phyloP scores from a whole-genome alignment of 2,329 filamentous ascomycete genomes.

The Calonectria multiphialidica region DNA sequence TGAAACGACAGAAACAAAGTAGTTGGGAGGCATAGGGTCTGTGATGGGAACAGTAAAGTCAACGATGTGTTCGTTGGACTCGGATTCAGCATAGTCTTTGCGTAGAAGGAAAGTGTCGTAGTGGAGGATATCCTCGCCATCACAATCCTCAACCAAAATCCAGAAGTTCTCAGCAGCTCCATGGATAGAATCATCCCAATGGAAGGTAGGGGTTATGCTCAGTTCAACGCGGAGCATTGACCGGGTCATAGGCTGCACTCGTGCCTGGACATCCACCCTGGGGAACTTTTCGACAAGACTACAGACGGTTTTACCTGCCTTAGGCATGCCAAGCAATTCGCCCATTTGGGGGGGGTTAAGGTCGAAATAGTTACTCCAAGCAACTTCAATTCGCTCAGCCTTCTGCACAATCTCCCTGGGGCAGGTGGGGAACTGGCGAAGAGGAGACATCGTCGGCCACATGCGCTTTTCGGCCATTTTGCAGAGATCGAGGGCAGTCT shows the following conservation, averaged over 20 bases:
- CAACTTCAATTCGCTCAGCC: slow-evolving; percentile 93
- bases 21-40: slow-evolving; percentile 98
- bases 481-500: slow-evolving; percentile 91
- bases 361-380: slow-evolving; percentile 95
- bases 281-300: slow-evolving; percentile 92
- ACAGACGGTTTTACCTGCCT: slow-evolving; percentile 87
- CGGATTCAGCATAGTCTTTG: slow-evolving; percentile 86
- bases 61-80: slow-evolving; percentile 92
- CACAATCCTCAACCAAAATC: slow-evolving; percentile 97
- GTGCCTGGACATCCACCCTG: slow-evolving; percentile 90
- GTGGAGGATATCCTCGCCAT: slow-evolving; percentile 95
- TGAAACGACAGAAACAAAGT: slow-evolving; percentile 95
- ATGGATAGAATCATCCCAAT: slow-evolving; percentile 93
- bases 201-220: slow-evolving; percentile 92
- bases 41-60: slow-evolving; percentile 97
- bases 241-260: slow-evolving; percentile 93
- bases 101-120: slow-evolving; percentile 94
- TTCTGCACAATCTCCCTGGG: slow-evolving; percentile 90
- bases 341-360: slow-evolving; percentile 97
- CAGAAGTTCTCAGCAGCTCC: slow-evolving; percentile 93
- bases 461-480: slow-evolving; percentile 99
- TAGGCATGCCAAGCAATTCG: slow-evolving; percentile 90
- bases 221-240: slow-evolving; percentile 93
- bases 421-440: slow-evolving; percentile 89
- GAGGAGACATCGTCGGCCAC: slow-evolving; percentile 99